Evolutionary conservation across 2,329 filamentous ascomycete genomes (phyloP).

Genomic region (Dryadomyces quercus-mongolicae): DNA sequence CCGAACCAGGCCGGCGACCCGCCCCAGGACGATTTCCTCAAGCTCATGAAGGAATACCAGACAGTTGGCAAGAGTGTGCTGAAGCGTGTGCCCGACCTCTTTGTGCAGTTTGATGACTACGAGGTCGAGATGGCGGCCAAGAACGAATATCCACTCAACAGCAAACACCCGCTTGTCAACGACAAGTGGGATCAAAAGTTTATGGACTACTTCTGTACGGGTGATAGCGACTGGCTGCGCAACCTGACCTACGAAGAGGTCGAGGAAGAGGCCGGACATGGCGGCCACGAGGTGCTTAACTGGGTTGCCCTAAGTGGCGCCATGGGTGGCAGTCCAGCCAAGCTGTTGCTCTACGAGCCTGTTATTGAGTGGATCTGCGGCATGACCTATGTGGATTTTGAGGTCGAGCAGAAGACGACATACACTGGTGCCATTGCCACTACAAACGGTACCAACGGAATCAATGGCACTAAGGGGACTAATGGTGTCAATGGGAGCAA

Average conservation of each 20-base stretch:
- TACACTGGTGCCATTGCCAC: not conserved
- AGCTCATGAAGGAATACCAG: conserved; percentile 13
- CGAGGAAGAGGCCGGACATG: conserved; percentile 11
- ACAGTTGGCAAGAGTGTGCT: conserved; percentile 10
- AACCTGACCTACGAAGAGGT: conserved; percentile 11
- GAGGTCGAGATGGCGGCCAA: conserved; percentile 11
- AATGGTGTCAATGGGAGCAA: not conserved
- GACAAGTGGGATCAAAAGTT: conserved; percentile 10
- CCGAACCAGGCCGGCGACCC: conserved; percentile 10
- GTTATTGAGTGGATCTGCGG: conserved; percentile 12
- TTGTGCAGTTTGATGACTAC: conserved; percentile 11
- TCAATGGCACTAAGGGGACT: not conserved
- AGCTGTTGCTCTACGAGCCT: conserved; percentile 11
- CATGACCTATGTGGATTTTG: conserved; percentile 11
- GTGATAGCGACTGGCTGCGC: conserved; percentile 7
- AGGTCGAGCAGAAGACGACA: not conserved
- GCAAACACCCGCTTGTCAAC: conserved; percentile 11
- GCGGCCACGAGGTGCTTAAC: conserved; percentile 12
- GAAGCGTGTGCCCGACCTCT: conserved; percentile 8
- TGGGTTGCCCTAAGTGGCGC: conserved; percentile 10
- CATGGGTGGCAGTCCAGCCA: conserved; percentile 9
- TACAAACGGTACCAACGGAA: not conserved
- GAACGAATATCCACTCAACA: conserved; percentile 12
- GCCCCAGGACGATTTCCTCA: conserved; percentile 10
- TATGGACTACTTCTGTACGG: conserved; percentile 4